Percentiles rank a stretch among this genome's conserved stretches.
Conservation (phyloP, 345 rosid species). For the Arabidopsis thaliana region TAIR10.1 NC_003074.8:18837501-18838000, state of each 20-base stretch:
- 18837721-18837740: slow-evolving; percentile 7
- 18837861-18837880: too few species aligned
- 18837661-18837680: slow-evolving; percentile 32
- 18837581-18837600: slow-evolving; percentile 13
- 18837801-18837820: too few species aligned
- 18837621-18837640: slow-evolving; percentile 35
- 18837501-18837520: background rate
- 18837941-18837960: background rate
- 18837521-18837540: slow-evolving; percentile 13
- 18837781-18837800: too few species aligned
- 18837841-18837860: background rate
- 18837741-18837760: background rate
- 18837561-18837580: slow-evolving; percentile 27
- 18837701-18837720: background rate
- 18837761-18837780: background rate
- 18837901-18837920: background rate
- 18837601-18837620: slow-evolving; percentile 30
- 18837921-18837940: background rate
- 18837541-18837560: slow-evolving; percentile 14
- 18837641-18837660: slow-evolving; percentile 25
- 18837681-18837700: slow-evolving; percentile 10
- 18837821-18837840: too few species aligned
- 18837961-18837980: background rate
- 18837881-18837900: background rate
- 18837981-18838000: background rate